Evolutionary conservation across 208 protist genomes (phyloP).

Genomic region (Blechomonas ayalai): DNA sequence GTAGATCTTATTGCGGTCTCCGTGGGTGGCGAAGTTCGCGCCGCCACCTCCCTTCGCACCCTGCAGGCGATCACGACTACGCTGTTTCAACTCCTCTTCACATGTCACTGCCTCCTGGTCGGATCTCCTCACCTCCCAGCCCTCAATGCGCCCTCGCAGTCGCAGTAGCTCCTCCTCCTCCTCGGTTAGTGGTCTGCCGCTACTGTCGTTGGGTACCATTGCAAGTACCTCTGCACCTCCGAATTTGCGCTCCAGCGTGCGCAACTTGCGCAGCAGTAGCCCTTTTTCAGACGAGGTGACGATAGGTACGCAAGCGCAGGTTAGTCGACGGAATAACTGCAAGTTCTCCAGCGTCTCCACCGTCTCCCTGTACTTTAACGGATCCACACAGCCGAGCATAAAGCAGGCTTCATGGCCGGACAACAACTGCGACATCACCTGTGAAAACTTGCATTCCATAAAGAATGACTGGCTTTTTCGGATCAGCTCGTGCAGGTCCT

Average conservation of each 20-base stretch:
- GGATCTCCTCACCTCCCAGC: slow-evolving; percentile 10
- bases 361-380: slow-evolving; percentile 65
- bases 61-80: slow-evolving; percentile 14
- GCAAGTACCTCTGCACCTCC: slow-evolving; percentile 43
- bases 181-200: slow-evolving; percentile 76
- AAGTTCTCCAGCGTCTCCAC: slow-evolving; percentile 82
- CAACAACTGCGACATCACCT: slow-evolving; percentile 84
- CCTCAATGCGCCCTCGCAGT: slow-evolving; percentile 37
- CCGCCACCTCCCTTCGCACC: slow-evolving; percentile 8
- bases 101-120: slow-evolving; percentile 1
- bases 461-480: slow-evolving; percentile 84
- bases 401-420: slow-evolving; percentile 81
- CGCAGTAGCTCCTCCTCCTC: slow-evolving; percentile 67
- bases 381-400: slow-evolving; percentile 75
- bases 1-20: slow-evolving; percentile 72
- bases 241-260: slow-evolving; percentile 43
- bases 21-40: slow-evolving; percentile 46
- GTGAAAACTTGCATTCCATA: slow-evolving; percentile 87
- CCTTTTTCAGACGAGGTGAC: slow-evolving; percentile 69
- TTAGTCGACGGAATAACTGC: slow-evolving; percentile 72
- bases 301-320: slow-evolving; percentile 46
- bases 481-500: slow-evolving; percentile 62
- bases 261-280: slow-evolving; percentile 52
- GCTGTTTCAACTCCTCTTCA: slow-evolving; percentile 33
- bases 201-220: slow-evolving; percentile 38